Evolutionary conservation across 768 basidiomycete genomes (phyloP).

Genomic region (Candolleomyces aberdarensis): DNA sequence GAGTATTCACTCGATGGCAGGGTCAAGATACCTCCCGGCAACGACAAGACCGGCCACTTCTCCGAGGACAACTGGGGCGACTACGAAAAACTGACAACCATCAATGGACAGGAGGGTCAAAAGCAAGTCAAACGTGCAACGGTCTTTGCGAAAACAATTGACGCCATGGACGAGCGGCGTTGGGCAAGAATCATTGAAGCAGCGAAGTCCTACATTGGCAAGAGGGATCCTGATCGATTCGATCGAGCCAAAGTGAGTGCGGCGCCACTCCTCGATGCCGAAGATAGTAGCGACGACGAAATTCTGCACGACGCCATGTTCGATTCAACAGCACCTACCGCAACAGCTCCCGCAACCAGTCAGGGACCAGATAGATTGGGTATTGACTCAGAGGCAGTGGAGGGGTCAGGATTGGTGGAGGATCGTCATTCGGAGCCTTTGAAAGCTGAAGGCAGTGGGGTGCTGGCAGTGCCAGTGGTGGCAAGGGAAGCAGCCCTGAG

Average conservation of each 20-base stretch:
- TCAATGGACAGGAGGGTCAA: neutral
- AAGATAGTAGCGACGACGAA: neutral
- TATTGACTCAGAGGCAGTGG: too few relatives aligned
- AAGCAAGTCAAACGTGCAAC: neutral
- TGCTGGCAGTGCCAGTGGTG: too few relatives aligned
- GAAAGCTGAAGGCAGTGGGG: too few relatives aligned
- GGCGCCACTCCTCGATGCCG: neutral
- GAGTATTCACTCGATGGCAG: neutral
- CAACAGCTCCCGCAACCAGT: too few relatives aligned
- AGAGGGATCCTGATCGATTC: neutral
- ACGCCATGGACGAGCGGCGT: neutral
- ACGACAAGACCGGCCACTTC: neutral
- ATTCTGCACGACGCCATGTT: neutral
- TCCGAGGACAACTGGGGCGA: neutral
- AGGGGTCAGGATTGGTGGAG: too few relatives aligned
- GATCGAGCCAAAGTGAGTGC: neutral
- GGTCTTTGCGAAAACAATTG: neutral
- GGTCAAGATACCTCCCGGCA: neutral
- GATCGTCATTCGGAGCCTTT: too few relatives aligned
- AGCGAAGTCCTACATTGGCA: neutral
- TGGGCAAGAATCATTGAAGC: neutral
- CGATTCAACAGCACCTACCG: too few relatives aligned
- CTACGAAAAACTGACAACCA: neutral
- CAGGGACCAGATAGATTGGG: too few relatives aligned
- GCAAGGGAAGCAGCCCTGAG: too few relatives aligned